Base-by-base conservation (phyloP, 2,329 filamentous ascomycete genomes). In the Pseudocercospora cruenta region DNA sequence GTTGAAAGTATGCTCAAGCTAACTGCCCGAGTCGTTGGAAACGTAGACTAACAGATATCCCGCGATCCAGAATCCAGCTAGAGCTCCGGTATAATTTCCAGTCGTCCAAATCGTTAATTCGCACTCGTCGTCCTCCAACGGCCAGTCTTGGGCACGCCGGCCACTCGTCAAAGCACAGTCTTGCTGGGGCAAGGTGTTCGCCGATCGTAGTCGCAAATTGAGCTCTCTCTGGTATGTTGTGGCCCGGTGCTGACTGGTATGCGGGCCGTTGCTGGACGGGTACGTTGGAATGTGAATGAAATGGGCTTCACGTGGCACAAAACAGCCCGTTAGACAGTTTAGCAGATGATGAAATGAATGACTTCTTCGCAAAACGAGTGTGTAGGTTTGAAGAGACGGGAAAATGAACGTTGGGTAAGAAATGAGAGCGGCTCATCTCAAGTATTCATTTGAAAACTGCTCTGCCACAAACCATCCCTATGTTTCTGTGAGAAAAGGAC, bases 241-340 rank as follows among this genome's bases (percentile, higher is more conserved):
- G 73, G 68, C 72, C 57, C 74, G 68, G 71, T 68, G 69, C 60
- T 66, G 63, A 62, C 69, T 62, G 73, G 73, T 68, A 76, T 76
- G 73, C 71, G 61, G 65, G 54, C 65, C 68, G 77, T 80, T 72
- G 76, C 75, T 76, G 73, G 76, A 75, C 73, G 76, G 74, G 67
- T 28, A 63, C 39, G 54, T 64, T 70, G 78, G 78, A 80, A 80
- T 80, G 78, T 66, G 69, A 69, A 53, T 57, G 49, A 58, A 58
- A 68, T 67, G 45, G 60, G 45, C 33, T 62, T 63, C 61, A 64
- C 58, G 64, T 66, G 64, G 64, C 51, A 39, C 24, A 36, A 6
- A 9, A 33, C 28, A n/a, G 22, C 8, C n/a, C 43, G 43, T 14
- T 43, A 10, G 5, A 47, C 55, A 28, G 43, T 19, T 58, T 43